Conservation (phyloP, 164 flowering plant genomes). For the Vitis cinerea region DNA sequence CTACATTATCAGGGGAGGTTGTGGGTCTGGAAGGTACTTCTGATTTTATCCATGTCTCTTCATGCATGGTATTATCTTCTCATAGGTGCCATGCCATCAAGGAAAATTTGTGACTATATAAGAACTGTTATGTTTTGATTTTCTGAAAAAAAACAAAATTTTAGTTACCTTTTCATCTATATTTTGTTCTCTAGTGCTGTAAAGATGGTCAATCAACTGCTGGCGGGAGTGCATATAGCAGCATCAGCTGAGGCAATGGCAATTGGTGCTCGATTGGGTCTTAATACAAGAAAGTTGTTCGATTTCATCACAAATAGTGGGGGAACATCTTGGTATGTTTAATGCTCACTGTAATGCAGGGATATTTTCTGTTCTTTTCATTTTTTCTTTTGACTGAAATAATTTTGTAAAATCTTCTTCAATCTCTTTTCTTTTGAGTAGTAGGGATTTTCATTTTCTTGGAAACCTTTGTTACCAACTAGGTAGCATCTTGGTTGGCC, state of each 20-base stretch:
- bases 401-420: too few relatives aligned
- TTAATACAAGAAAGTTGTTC: slow-evolving; percentile 74
- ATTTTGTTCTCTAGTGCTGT: slow-evolving; percentile 53
- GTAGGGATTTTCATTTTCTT: too few relatives aligned
- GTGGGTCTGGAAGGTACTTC: slow-evolving; percentile 95
- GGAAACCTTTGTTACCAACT: too few relatives aligned
- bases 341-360: slow-evolving; percentile 2
- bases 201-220: slow-evolving; percentile 98
- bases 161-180: background rate
- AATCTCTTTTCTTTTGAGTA: too few relatives aligned
- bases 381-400: background rate
- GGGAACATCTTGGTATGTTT: slow-evolving; percentile 87
- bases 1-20: slow-evolving; percentile 81
- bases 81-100: background rate
- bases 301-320: slow-evolving; percentile 58
- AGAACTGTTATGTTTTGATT: background rate
- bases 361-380: background rate
- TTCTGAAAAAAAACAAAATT: slow-evolving; percentile 1
- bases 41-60: background rate
- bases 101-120: background rate
- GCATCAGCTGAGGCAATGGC: slow-evolving; percentile 98
- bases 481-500: too few relatives aligned
- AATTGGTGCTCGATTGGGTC: slow-evolving; percentile 91
- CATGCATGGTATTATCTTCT: slow-evolving; percentile 1
- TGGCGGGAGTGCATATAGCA: slow-evolving; percentile 99